Conservation (phyloP, 352 stramenopile species). For the Phytophthora uliginosa region DNA sequence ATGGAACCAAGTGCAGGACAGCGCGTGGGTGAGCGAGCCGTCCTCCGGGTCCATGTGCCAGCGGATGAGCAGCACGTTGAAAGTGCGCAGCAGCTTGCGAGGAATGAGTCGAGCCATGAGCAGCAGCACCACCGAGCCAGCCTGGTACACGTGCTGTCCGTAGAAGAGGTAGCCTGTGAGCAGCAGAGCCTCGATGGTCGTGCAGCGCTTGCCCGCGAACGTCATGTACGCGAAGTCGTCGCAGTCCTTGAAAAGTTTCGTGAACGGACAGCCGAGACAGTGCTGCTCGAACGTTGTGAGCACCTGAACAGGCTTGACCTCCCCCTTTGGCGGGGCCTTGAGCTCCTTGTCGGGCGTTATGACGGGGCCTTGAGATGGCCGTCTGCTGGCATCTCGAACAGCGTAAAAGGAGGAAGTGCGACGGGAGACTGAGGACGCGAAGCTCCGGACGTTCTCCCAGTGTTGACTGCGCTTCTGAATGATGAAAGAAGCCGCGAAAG, state of each 20-base stretch:
- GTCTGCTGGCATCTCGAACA: background rate
- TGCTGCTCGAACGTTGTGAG: slow-evolving; percentile 27
- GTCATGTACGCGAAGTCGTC: slow-evolving; percentile 27
- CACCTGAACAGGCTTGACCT: background rate
- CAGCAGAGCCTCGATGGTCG: background rate
- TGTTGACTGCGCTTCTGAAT: slow-evolving; percentile 12
- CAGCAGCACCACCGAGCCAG: slow-evolving; percentile 6
- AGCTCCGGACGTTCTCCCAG: slow-evolving; percentile 2
- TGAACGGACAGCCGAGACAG: slow-evolving; percentile 25
- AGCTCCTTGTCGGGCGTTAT: background rate
- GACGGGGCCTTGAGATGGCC: background rate
- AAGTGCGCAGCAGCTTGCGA: slow-evolving; percentile 8
- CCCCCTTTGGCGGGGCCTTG: background rate
- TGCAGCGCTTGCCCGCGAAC: slow-evolving; percentile 5
- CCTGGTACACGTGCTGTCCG: slow-evolving; percentile 1
- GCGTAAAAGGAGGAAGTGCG: background rate
- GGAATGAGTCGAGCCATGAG: slow-evolving; percentile 9
- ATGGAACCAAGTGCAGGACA: background rate
- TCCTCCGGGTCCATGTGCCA: slow-evolving; percentile 8
- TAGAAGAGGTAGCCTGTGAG: slow-evolving; percentile 1
- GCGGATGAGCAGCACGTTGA: slow-evolving; percentile 21
- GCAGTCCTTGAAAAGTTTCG: slow-evolving; percentile 33
- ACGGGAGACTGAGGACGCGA: slow-evolving; percentile 1
- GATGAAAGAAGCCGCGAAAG: slow-evolving; percentile 6
- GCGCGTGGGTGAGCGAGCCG: background rate